These are phyloP conservation scores for Phytopythium chamaehyphon DNA, from an alignment of 352 stramenopile genomes.

Conservation along the genomic window DNA sequence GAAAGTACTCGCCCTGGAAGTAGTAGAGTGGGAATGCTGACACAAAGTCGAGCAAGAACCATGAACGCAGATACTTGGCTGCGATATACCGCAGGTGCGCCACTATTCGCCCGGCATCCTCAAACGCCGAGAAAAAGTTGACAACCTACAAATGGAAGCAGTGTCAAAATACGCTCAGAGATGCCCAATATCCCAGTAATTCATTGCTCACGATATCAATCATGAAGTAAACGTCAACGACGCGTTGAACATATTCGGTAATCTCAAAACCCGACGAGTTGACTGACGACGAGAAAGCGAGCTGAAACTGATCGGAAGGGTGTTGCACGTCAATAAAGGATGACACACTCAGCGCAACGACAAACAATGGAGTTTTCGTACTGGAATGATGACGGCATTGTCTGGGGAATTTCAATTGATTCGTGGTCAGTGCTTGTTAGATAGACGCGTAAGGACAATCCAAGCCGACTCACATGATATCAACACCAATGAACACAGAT, in stretches of 20 bases:
- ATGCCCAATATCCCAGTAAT: neutral
- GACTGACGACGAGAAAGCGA: slow-evolving; percentile 44
- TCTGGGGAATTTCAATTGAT: slow-evolving; percentile 22
- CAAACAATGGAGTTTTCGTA: slow-evolving; percentile 18
- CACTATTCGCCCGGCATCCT: slow-evolving; percentile 57
- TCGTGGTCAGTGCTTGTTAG: too few species aligned
- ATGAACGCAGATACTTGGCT: slow-evolving; percentile 56
- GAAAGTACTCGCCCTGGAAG: slow-evolving; percentile 52
- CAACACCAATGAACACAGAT: slow-evolving; percentile 60
- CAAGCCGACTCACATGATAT: slow-evolving; percentile 57
- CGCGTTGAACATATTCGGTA: slow-evolving; percentile 46
- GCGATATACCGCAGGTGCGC: slow-evolving; percentile 38
- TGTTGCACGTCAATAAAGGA: too few species aligned
- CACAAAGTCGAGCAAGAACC: slow-evolving; percentile 76
- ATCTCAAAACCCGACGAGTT: slow-evolving; percentile 11
- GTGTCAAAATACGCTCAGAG: neutral
- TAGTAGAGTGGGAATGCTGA: slow-evolving; percentile 72
- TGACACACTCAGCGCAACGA: neutral
- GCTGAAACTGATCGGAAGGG: slow-evolving; percentile 49
- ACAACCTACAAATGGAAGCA: slow-evolving; percentile 24
- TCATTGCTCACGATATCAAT: slow-evolving; percentile 50
- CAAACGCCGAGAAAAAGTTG: slow-evolving; percentile 72
- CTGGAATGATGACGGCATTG: slow-evolving; percentile 71
- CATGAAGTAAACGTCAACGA: slow-evolving; percentile 71
- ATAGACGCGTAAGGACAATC: too few species aligned